Evolutionary conservation across 805 yeast genomes (phyloP), one percentile per base, ranked within the genome.

Genomic region (Candida saitoana): DNA sequence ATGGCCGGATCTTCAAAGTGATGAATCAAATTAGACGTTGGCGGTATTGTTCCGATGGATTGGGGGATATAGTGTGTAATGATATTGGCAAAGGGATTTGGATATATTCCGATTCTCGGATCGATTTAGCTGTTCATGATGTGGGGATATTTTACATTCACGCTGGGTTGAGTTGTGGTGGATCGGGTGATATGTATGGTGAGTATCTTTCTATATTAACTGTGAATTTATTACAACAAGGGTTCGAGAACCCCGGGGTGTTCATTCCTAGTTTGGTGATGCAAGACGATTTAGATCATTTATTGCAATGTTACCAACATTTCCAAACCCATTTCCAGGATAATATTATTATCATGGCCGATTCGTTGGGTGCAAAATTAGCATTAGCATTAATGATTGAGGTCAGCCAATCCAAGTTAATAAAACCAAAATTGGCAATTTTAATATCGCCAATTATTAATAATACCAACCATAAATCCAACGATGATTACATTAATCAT

Each of bases 341-440:
- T 1, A 58, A 58, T 18, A 36, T 58, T 2, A 54, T 71, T 3
- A 35, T 72, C 3, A 50, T 62, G 38, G 81, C 80, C 0, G 79
- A 76, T 40, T 73, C 79, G 0, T 54, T 65, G 3, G 81, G 82
- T 1, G 79, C 74, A 0, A 70, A 68, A n/a, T 45, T 72, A 30
- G 57, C 60, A 3, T 45, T 73, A 36, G 50, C 69, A 9, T 49
- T 69, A 39, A 41, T 73, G 29, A 24, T 19, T 18, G 9, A 24
- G 24, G 8, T 37, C 11, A 16, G 20, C 7, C 31, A 25, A 19
- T 9, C 31, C 5, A 14, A 11, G 4, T 19, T 41, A 11, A 43
- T n/a, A 18, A 49, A 48, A 16, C 73, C 73, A 3, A 51, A 49
- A 9, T 63, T 64, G 1, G 54, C 57, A 2, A 46, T 67, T 2